Percentiles rank a stretch among this genome's conserved stretches.
phyloP scores from a whole-genome alignment of 2,329 filamentous ascomycete species.

The Daldinia sp. region DNA sequence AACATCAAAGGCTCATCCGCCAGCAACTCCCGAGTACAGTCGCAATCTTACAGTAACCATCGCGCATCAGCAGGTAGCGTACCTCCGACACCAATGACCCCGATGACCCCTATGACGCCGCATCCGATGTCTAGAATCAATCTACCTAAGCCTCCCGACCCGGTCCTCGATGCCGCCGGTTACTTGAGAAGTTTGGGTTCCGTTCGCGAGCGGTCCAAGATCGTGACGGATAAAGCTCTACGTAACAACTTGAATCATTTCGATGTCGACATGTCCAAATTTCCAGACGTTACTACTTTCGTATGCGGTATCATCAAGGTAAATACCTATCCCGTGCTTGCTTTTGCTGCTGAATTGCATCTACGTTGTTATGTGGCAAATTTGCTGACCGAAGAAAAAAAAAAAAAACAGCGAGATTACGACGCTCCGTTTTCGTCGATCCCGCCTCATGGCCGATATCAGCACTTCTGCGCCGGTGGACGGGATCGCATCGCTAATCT shows the following conservation, averaged over 20 bases:
- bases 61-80: conserved; percentile 65
- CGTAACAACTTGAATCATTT: conserved; percentile 86
- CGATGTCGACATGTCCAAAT: conserved; percentile 87
- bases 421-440: conserved; percentile 57
- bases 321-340: conserved; percentile 36
- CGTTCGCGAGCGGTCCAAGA: conserved; percentile 81
- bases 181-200: conserved; percentile 92
- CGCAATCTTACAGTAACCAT: conserved; percentile 53
- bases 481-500: conserved; percentile 58
- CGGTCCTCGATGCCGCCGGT: conserved; percentile 85
- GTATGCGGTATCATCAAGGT: conserved; percentile 97
- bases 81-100: conserved; percentile 57
- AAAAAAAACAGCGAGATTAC: conserved; percentile 49
- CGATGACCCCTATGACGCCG: conserved; percentile 63
- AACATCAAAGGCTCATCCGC: conserved; percentile 59
- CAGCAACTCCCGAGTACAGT: conserved; percentile 52
- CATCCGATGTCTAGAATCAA: conserved; percentile 75
- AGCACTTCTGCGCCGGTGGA: conserved; percentile 71
- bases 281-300: conserved; percentile 84
- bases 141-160: conserved; percentile 87
- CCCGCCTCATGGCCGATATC: conserved; percentile 70
- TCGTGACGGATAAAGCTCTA: conserved; percentile 82
- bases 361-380: not conserved
- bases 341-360: not conserved
- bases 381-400: conserved; percentile 18